These are phyloP conservation scores for Epicoccum sorghinum DNA, from an alignment of 2,329 filamentous ascomycete species.

Conservation along the genomic window DNA sequence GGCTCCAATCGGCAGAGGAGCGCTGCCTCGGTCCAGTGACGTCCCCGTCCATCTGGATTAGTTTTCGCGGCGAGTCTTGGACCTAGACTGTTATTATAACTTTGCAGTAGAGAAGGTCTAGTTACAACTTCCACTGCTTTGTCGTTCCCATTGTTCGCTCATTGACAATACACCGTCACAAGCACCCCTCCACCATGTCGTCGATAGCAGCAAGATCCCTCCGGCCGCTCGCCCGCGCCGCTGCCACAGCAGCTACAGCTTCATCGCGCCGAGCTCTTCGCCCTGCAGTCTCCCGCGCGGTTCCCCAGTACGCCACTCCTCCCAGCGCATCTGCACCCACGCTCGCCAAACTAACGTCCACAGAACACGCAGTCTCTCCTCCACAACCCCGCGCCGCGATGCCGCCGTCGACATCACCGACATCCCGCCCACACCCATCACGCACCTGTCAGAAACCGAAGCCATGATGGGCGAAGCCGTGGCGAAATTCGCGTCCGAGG, in stretches of 20 bases:
- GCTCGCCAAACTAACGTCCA: not conserved
- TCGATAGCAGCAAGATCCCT: constrained; percentile 40
- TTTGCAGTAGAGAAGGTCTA: too few species aligned
- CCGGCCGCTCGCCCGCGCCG: constrained; percentile 39
- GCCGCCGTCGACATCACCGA: constrained; percentile 64
- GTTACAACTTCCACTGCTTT: too few species aligned
- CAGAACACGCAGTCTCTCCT: constrained; percentile 53
- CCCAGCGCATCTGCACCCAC: not conserved
- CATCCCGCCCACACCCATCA: constrained; percentile 88
- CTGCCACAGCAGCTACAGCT: constrained; percentile 15
- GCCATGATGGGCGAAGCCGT: constrained; percentile 87
- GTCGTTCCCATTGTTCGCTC: not conserved
- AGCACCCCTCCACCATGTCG: constrained; percentile 28
- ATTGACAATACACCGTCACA: not conserved
- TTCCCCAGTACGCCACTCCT: constrained; percentile 38
- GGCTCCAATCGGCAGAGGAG: constrained; percentile 20
- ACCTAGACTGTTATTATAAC: not conserved
- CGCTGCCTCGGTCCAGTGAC: constrained; percentile 10
- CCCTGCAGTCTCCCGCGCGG: constrained; percentile 34
- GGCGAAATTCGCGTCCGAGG: constrained; percentile 85
- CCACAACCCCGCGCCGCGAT: constrained; percentile 46
- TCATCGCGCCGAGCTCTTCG: constrained; percentile 35
- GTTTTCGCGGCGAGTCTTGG: not conserved
- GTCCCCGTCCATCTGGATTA: constrained; percentile 1
- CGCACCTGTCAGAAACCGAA: constrained; percentile 90